Base-by-base conservation (phyloP, 139 green algal species). In the Nannochloris sp. region DNA sequence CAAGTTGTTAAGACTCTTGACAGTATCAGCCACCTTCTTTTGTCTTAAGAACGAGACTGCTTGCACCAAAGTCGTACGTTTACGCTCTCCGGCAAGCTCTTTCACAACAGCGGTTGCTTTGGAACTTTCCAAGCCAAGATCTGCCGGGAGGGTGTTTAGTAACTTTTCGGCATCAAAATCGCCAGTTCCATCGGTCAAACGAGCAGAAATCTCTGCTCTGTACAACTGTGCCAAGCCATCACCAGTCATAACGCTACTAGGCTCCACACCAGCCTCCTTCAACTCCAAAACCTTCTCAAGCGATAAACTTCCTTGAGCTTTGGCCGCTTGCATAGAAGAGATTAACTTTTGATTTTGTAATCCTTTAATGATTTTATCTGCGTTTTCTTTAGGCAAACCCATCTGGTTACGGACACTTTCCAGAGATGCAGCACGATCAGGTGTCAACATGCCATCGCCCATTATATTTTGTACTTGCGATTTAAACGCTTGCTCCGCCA, bases 401-500 rank as follows among this genome's bases (percentile, higher is more conserved):
- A 97, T 87, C 74, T 96, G 79, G 29, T 72, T 56, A 19, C 88
- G 81, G 69, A 96, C 72, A 39, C 83, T 75, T 46, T 94, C 87
- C 64, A 98, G 79, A 55, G 89, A 81, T 37, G 83, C 68, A 10
- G 67, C 78, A 46, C 84, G 84, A 59, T 92, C 85, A 36, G 80
- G 70, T 25, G 76, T 91, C 36, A 97, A 31, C 10, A 75, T 76
- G 56, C 86, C 86, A 36, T 83, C 82, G 27, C 64, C 68, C 61
- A 96, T 67, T 36, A 85, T 71, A 8, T 84, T 61, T 59, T 83
- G 55, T 5, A 72, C 81, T 73, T 96, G 83, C 25, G 75, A 53
- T 71, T 89, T 85, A 85, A 86, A 97, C 7, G 92, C 92, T 76
- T 95, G 81, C 79, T 98, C 90, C 2, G 92, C 83, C 48, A 99